Evolutionary conservation across 352 stramenopile species (phyloP), one percentile per base, ranked within the genome.

Genomic region (Phytophthora cajani): DNA sequence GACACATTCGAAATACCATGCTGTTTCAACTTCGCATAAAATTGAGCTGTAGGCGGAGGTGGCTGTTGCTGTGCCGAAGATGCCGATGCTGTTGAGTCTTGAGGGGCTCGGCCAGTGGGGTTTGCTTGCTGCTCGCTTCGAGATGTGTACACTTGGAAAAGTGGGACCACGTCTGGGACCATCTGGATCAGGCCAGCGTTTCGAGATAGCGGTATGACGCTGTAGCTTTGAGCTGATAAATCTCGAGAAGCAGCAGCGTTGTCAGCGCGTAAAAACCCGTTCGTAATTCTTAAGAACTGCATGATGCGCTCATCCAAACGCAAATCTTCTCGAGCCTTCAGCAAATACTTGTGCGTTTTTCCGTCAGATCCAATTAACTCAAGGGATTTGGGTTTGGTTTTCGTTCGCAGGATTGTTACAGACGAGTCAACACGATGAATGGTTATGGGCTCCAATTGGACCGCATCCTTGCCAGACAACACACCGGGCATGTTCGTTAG

Each of bases 221-320:
- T 91, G 60, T 97, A 97, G 46, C 87, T 80, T 67, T 88, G 71
- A 9, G 82, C 80, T 5, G 56, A 71, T 40, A 92, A 67, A 59
- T 88, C 75, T 38, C 88, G 77, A 56, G 62, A 59, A 36, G 54
- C 69, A 25, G 85, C 75, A n/a, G 59, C 55, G 0, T 71, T 69
- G 74, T 94, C 79, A 27, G 79, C 75, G 33, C 62, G 58, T 47
- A 97, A 62, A 25, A 96, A 87, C 16, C 78, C 77, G 64, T 97
- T 97, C 19, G 87, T 81, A 33, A 85, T 84, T 30, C 64, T 67
- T 44, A 97, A 68, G 46, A 96, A 90, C 76, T 98, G 92, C 92
- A 98, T 98, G 54, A 98, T 85, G 5, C 92, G 83, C 64, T 97
- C 89, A 64, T 98, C 92, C 23, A 98, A 77, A 19, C 88, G 88